Base-by-base conservation (phyloP, 306 rosid genomes). In the Castanea sativa region DNA sequence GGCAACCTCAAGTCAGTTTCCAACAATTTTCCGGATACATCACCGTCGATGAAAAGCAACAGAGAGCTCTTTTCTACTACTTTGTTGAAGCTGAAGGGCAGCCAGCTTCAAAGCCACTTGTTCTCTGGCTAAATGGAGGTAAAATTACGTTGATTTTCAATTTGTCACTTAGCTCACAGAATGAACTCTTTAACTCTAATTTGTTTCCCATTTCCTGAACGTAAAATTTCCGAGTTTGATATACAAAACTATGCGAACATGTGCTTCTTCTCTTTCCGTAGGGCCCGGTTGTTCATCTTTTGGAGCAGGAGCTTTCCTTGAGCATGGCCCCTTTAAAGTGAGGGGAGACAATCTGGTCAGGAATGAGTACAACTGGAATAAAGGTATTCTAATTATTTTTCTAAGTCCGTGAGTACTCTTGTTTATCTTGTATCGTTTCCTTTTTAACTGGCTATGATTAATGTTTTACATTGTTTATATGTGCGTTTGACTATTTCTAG, bases 51-150 rank as follows among this genome's bases (percentile, higher is more conserved):
- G 87, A 83, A 1, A 18, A 53, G 18, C n/a, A 83, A 1, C 74
- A 83, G 4, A 83, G 84, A 85, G 43, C 84, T 76, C 73, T 81
- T 41, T 83, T 88, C 73, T 83, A 85, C 58, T 88, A 88, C 68
- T 84, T 84, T 61, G 87, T 76, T 75, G 81, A 85, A 61, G 86
- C 87, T 21, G 65, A 80, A 69, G 15, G 55, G 1, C 0, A 83
- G 67, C 82, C 87, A 41, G 49, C 88, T 68, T 81, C 87, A 4
- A 87, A 82, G 67, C 91, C 85, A 23, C 71, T 82, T 7, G 81
- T 82, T 59, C 85, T 87, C 15, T 87, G 90, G 87, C 69, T 85
- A 16, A 77, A 87, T 38, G 88, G 87, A 74, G 88, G 88, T 83
- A 76, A 14, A 9, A 9, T 14, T 6, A 5, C 5, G 0, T 18